A percentile compares a stretch with the other conserved stretches of the same genome.
These are phyloP conservation scores for Arachis stenosperma DNA, from an alignment of 306 rosid genomes.

Conservation along the genomic window DNA sequence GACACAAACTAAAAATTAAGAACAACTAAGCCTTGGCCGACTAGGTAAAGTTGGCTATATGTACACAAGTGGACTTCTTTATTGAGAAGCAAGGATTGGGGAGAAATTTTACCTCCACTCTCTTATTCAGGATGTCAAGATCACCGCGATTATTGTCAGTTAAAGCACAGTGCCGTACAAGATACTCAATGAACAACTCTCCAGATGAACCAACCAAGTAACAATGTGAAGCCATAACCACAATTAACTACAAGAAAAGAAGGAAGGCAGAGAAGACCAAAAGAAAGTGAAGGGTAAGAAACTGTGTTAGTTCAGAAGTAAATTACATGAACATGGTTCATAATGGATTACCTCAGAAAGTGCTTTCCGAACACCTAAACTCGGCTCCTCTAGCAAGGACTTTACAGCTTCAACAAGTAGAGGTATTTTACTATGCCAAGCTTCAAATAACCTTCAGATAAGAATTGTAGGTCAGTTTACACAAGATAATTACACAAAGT, in stretches of 20 bases:
- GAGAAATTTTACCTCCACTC: slow-evolving; percentile 69
- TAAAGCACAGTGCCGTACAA: slow-evolving; percentile 83
- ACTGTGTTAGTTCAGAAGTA: slow-evolving; percentile 5
- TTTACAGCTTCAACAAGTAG: slow-evolving; percentile 78
- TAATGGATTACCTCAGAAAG: slow-evolving; percentile 73
- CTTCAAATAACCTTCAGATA: slow-evolving; percentile 79
- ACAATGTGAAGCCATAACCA: slow-evolving; percentile 98
- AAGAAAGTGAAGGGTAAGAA: not conserved
- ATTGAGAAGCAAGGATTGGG: not conserved
- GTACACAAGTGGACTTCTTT: not conserved
- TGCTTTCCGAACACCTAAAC: slow-evolving; percentile 75
- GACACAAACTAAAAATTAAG: not conserved
- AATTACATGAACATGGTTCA: slow-evolving; percentile 25
- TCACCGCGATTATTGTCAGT: slow-evolving; percentile 57
- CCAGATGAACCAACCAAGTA: slow-evolving; percentile 94
- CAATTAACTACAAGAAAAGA: slow-evolving; percentile 73
- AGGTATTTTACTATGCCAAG: slow-evolving; percentile 84
- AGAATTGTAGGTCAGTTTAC: slow-evolving; percentile 41
- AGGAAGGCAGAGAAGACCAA: slow-evolving; percentile 29
- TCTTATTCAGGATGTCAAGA: slow-evolving; percentile 62
- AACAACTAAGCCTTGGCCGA: no score
- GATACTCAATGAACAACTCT: slow-evolving; percentile 87
- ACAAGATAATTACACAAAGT: slow-evolving; percentile 36
- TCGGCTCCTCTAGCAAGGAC: slow-evolving; percentile 79
- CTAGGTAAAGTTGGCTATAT: not conserved